A percentile compares a stretch with the other conserved stretches of the same genome.
phyloP scores from a whole-genome alignment of 306 rosid species.

The Acacia melanoxylon region DNA sequence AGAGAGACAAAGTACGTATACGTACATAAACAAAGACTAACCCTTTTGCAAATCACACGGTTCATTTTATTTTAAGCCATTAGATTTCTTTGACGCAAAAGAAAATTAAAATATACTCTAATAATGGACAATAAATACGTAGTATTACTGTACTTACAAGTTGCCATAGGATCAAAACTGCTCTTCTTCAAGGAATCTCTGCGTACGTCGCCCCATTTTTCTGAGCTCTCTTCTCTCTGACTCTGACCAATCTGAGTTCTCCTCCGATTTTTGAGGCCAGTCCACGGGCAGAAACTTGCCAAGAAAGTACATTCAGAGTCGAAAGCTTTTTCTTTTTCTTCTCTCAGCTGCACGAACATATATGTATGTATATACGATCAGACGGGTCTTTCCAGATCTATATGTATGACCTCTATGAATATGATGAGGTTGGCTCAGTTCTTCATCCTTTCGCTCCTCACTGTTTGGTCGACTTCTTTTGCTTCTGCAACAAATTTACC shows the following conservation, averaged over 20 bases:
- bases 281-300: background rate
- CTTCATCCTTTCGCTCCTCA: slow-evolving; percentile 5
- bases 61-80: background rate
- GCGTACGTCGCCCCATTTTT: background rate
- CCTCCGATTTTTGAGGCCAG: background rate
- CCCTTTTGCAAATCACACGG: background rate
- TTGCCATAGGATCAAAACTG: background rate
- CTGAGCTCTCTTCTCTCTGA: background rate
- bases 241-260: background rate
- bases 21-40: background rate
- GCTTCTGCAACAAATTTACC: slow-evolving; percentile 32
- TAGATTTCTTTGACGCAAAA: background rate
- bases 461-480: slow-evolving; percentile 1
- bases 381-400: background rate
- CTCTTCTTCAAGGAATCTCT: background rate
- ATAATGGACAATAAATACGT: background rate
- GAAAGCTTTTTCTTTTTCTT: background rate
- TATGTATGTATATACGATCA: background rate
- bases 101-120: background rate
- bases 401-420: background rate
- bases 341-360: background rate
- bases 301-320: background rate
- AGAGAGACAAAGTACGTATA: background rate
- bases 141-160: background rate
- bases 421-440: background rate